Evolutionary conservation across 148 eudicot species (phyloP).

Genomic region (Silene conica): DNA sequence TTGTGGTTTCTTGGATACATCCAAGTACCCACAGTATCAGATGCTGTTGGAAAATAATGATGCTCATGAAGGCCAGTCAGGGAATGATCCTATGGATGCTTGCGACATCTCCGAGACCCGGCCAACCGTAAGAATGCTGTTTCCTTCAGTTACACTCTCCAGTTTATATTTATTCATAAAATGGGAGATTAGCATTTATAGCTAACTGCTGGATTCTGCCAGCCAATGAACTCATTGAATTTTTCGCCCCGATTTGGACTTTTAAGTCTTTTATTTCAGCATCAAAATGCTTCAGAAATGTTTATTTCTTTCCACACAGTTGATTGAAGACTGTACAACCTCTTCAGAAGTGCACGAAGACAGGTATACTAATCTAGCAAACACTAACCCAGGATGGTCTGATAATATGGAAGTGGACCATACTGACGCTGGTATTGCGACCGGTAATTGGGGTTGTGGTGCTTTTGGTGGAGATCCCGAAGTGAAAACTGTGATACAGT

Average conservation of each 20-base stretch:
- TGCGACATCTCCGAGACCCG: slow-evolving; percentile 20
- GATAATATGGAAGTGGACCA: slow-evolving; percentile 23
- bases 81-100: slow-evolving; percentile 22
- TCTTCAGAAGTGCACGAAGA: slow-evolving; percentile 22
- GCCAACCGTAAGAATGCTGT: slow-evolving; percentile 29
- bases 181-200: background rate
- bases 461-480: slow-evolving; percentile 99
- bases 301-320: slow-evolving; percentile 16
- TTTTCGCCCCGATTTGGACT: slow-evolving; percentile 8
- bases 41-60: slow-evolving; percentile 24
- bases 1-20: slow-evolving; percentile 69
- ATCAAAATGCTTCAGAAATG: slow-evolving; percentile 13
- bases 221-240: background rate
- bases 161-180: background rate
- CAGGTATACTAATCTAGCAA: slow-evolving; percentile 15
- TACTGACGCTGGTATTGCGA: slow-evolving; percentile 54
- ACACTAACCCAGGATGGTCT: slow-evolving; percentile 13
- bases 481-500: slow-evolving; percentile 72
- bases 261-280: background rate
- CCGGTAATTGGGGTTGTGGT: slow-evolving; percentile 99
- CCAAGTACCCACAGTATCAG: slow-evolving; percentile 34
- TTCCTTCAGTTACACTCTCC: slow-evolving; percentile 10
- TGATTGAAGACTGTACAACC: slow-evolving; percentile 13
- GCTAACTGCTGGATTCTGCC: background rate
- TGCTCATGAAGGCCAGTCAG: slow-evolving; percentile 12